Conservation (phyloP, 345 rosid genomes). For the Iberis pinnata region DNA sequence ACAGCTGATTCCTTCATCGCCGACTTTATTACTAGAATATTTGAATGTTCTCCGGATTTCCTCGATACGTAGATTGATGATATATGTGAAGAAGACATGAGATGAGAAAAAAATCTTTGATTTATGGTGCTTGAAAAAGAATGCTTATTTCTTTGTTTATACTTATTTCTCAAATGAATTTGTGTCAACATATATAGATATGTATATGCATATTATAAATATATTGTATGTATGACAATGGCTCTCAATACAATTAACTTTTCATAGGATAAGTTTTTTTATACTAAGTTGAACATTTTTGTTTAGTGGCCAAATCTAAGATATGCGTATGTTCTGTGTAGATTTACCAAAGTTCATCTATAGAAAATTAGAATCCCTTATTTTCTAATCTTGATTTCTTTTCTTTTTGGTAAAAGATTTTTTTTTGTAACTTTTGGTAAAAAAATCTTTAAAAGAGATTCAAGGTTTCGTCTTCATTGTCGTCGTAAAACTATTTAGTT, state of each 20-base stretch:
- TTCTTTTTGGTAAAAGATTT: too few species aligned
- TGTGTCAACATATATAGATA: slow-evolving; percentile 10
- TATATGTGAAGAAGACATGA: slow-evolving; percentile 15
- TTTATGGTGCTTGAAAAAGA: too few species aligned
- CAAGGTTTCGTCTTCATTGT: neutral
- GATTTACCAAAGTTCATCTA: neutral
- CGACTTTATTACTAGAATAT: slow-evolving; percentile 7
- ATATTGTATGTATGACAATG: neutral
- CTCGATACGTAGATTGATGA: slow-evolving; percentile 19
- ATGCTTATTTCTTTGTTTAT: neutral
- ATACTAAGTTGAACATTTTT: slow-evolving; percentile 13
- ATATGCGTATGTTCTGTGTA: slow-evolving; percentile 19
- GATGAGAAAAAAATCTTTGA: slow-evolving; percentile 16
- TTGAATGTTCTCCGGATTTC: slow-evolving; percentile 11
- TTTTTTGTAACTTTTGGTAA: too few species aligned
- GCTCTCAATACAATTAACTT: slow-evolving; percentile 22
- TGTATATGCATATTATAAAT: too few species aligned
- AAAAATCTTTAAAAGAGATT: neutral
- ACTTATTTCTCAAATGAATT: neutral
- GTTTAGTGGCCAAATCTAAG: slow-evolving; percentile 15
- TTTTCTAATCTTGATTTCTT: neutral
- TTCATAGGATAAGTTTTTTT: slow-evolving; percentile 15
- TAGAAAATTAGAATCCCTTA: neutral
- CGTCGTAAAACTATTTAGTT: too few species aligned
- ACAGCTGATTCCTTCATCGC: slow-evolving; percentile 21